Conservation (phyloP, 352 stramenopile species). For the Pythium dissotocum region DNA sequence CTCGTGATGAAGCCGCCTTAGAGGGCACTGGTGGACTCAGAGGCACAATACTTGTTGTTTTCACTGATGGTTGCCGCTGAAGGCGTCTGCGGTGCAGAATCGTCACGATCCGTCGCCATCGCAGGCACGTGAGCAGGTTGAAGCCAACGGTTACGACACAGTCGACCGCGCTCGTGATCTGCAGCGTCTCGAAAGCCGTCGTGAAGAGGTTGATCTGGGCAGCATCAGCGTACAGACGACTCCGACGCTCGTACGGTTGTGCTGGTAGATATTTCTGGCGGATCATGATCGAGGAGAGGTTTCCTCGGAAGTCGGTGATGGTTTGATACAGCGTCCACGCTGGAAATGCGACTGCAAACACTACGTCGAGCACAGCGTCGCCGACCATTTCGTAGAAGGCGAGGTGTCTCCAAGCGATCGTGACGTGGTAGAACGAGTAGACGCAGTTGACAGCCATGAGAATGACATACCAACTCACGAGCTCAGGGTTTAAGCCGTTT, state of each 20-base stretch:
- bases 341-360: constrained; percentile 44
- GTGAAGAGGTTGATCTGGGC: constrained; percentile 41
- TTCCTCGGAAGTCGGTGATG: constrained; percentile 34
- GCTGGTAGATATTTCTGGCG: constrained; percentile 41
- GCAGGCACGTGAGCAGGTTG: constrained; percentile 36
- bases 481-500: constrained; percentile 23
- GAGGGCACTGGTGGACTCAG: neutral
- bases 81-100: neutral
- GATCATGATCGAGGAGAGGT: constrained; percentile 37
- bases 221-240: constrained; percentile 33
- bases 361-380: constrained; percentile 42
- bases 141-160: constrained; percentile 37
- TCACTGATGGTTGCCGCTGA: neutral
- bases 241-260: constrained; percentile 35
- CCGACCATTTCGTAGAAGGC: constrained; percentile 36
- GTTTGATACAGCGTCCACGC: constrained; percentile 33
- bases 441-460: constrained; percentile 45
- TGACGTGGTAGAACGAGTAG: constrained; percentile 21
- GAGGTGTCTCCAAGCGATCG: constrained; percentile 36
- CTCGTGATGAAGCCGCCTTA: neutral
- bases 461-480: constrained; percentile 37
- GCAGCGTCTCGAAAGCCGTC: constrained; percentile 32
- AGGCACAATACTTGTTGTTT: neutral
- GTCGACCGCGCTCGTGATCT: constrained; percentile 20
- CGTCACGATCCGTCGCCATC: constrained; percentile 17